Evolutionary conservation across 306 rosid genomes (phyloP).

Genomic region (Quillaja saponaria): DNA sequence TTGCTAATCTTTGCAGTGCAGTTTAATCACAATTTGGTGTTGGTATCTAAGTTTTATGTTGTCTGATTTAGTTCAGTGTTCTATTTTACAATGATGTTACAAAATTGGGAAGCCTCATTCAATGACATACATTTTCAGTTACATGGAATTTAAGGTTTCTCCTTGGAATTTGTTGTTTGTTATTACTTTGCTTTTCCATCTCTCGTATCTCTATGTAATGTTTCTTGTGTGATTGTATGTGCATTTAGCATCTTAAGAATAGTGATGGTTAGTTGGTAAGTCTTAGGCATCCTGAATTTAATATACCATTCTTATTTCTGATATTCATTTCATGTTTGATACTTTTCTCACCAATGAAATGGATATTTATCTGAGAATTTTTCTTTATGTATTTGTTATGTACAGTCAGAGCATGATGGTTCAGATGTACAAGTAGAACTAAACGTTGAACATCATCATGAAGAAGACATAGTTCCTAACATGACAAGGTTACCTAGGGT

Average conservation of each 20-base stretch:
- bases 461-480: slow-evolving; percentile 73
- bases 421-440: slow-evolving; percentile 77
- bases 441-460: slow-evolving; percentile 72
- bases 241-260: slow-evolving; percentile 1
- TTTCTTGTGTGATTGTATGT: slow-evolving; percentile 21
- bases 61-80: slow-evolving; percentile 9
- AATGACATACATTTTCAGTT: slow-evolving; percentile 17
- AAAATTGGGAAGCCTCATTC: neutral
- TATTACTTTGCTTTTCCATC: slow-evolving; percentile 9
- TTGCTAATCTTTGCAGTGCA: neutral
- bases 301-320: neutral
- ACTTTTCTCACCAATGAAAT: neutral
- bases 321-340: neutral
- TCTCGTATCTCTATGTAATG: slow-evolving; percentile 24
- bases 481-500: slow-evolving; percentile 72
- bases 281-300: neutral
- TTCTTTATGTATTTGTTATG: slow-evolving; percentile 23
- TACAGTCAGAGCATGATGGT: slow-evolving; percentile 92
- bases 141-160: slow-evolving; percentile 7
- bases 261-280: neutral
- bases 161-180: slow-evolving; percentile 29
- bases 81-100: neutral
- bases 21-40: slow-evolving; percentile 1
- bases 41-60: slow-evolving; percentile 13
- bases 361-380: slow-evolving; percentile 12